phyloP scores from a whole-genome alignment of 140 eudicot genomes.

The Senecio squalidus region DNA sequence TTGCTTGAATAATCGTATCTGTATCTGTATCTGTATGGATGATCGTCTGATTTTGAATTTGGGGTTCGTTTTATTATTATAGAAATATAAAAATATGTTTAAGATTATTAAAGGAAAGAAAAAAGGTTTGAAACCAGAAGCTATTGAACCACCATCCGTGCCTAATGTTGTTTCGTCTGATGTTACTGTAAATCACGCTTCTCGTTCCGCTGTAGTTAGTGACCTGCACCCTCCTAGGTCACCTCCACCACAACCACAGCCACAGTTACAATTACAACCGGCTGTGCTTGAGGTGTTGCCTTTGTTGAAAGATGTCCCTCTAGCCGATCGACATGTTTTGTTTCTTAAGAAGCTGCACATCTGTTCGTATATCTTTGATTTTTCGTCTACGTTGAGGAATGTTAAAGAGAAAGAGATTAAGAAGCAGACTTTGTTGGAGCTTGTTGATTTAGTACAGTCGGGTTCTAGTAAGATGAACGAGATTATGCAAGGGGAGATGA shows the following conservation, averaged over 20 bases:
- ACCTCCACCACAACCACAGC: neutral
- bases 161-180: constrained; percentile 34
- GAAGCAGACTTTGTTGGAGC: constrained; percentile 53
- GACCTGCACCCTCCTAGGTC: constrained; percentile 24
- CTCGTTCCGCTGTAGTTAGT: constrained; percentile 33
- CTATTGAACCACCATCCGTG: constrained; percentile 49
- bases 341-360: constrained; percentile 55
- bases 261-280: constrained; percentile 24
- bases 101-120: constrained; percentile 64
- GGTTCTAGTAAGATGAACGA: constrained; percentile 73
- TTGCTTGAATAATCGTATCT: too few relatives aligned
- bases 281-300: constrained; percentile 61
- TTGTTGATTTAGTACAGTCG: constrained; percentile 60
- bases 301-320: constrained; percentile 55
- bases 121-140: constrained; percentile 46
- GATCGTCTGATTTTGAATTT: neutral
- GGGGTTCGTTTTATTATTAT: constrained; percentile 4
- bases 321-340: constrained; percentile 54
- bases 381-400: constrained; percentile 38
- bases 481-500: constrained; percentile 61
- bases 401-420: constrained; percentile 63
- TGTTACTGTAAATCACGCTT: constrained; percentile 69
- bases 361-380: constrained; percentile 52
- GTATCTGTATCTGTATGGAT: too few relatives aligned
- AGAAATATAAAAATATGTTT: constrained; percentile 38